phyloP scores from a whole-genome alignment of 2,329 filamentous ascomycete species.

The Zymoseptoria ardabiliae region DNA sequence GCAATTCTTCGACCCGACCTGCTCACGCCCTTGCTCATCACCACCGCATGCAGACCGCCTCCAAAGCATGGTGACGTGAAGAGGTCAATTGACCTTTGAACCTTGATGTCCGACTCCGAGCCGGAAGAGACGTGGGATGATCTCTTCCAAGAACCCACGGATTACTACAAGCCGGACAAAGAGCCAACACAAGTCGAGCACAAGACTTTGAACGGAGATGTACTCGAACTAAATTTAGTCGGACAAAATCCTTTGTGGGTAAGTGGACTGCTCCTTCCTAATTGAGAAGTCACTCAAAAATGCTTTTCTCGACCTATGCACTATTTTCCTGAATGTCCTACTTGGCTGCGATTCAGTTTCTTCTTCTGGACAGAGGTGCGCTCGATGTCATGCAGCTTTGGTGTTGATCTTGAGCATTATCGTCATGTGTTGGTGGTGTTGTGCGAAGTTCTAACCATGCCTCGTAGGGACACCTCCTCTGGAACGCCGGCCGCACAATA shows the following conservation, averaged over 20 bases:
- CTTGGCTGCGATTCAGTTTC: too few species aligned
- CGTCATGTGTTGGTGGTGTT: too few species aligned
- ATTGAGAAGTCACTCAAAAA: too few species aligned
- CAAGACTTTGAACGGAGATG: slow-evolving; percentile 57
- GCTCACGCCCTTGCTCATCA: neutral
- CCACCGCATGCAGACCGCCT: neutral
- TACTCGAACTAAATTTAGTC: slow-evolving; percentile 67
- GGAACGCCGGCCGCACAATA: slow-evolving; percentile 79
- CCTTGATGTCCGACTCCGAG: slow-evolving; percentile 19
- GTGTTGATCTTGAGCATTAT: too few species aligned
- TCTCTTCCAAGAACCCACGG: slow-evolving; percentile 74
- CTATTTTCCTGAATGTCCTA: neutral
- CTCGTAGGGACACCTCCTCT: slow-evolving; percentile 67
- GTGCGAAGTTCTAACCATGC: slow-evolving; percentile 4
- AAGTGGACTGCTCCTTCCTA: slow-evolving; percentile 21
- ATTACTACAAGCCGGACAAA: slow-evolving; percentile 71
- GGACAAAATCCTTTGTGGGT: slow-evolving; percentile 82
- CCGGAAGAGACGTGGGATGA: slow-evolving; percentile 33
- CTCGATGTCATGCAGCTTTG: too few species aligned
- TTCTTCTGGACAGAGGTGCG: too few species aligned
- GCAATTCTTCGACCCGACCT: neutral
- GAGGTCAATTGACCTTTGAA: neutral
- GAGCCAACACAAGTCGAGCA: slow-evolving; percentile 67
- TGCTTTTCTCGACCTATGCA: too few species aligned
- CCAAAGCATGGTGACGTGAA: neutral